phyloP scores from a whole-genome alignment of 1,284 basidiomycete species.

The Waitea zeae region DNA sequence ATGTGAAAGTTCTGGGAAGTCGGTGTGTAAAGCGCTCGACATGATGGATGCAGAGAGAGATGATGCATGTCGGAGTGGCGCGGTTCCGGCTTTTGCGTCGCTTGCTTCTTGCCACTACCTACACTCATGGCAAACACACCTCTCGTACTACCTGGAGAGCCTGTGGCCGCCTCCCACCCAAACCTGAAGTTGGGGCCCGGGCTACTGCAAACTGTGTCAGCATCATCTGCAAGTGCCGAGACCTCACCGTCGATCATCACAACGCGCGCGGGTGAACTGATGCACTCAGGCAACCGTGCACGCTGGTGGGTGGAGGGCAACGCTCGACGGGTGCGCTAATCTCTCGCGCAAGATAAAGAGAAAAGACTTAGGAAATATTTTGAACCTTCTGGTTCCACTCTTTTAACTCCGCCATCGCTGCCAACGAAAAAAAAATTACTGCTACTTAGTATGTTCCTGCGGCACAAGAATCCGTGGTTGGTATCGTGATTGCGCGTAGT shows the following conservation, averaged over 20 bases:
- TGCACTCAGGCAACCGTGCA: constrained; percentile 50
- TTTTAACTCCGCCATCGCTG: neutral
- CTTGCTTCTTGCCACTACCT: no score
- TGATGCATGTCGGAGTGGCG: no score
- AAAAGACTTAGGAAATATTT: no score
- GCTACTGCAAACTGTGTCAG: constrained; percentile 29
- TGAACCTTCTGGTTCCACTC: no score
- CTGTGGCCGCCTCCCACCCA: constrained; percentile 46
- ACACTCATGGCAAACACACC: no score
- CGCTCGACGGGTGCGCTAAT: constrained; percentile 50
- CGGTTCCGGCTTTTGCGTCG: no score
- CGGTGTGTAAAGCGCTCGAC: constrained; percentile 30
- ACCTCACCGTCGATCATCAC: constrained; percentile 27
- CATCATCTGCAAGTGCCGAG: constrained; percentile 12
- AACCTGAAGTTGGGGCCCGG: constrained; percentile 72
- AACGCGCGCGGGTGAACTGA: constrained; percentile 48
- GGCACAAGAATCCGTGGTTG: constrained; percentile 65
- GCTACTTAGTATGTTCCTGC: constrained; percentile 65
- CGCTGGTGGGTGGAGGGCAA: constrained; percentile 76
- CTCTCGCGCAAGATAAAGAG: no score
- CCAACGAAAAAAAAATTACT: neutral
- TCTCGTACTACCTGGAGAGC: constrained; percentile 49
- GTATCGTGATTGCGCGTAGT: constrained; percentile 46
- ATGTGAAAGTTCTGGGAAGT: constrained; percentile 55
- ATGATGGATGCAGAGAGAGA: no score